A percentile compares a stretch with the other conserved stretches of the same genome.
Conservation (phyloP, 1,284 basidiomycete species). For the Ustilago hordei region DNA sequence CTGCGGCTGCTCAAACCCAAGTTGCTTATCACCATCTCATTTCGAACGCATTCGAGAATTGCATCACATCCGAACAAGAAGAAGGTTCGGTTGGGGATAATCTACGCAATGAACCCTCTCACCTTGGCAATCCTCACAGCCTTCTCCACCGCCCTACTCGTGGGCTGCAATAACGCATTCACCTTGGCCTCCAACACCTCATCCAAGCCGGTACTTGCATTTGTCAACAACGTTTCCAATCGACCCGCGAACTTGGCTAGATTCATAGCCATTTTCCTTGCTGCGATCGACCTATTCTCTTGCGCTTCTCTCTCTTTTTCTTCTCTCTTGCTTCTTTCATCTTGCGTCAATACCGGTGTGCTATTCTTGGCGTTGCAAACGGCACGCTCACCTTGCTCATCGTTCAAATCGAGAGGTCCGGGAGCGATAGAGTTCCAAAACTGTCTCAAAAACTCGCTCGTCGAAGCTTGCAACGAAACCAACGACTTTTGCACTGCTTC, state of each 20-base stretch:
- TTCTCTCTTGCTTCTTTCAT: constrained; percentile 11
- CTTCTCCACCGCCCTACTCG: constrained; percentile 20
- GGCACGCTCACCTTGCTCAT: background rate
- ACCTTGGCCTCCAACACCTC: constrained; percentile 20
- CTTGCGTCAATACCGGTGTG: background rate
- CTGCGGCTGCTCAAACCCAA: too few species aligned
- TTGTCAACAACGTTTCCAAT: constrained; percentile 14
- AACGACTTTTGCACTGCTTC: constrained; percentile 82
- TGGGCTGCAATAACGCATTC: constrained; percentile 12
- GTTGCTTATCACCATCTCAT: too few species aligned
- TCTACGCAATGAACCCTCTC: constrained; percentile 13
- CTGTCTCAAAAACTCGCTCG: constrained; percentile 94
- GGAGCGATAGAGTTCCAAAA: constrained; percentile 93
- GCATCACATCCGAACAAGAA: too few species aligned
- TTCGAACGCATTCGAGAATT: too few species aligned
- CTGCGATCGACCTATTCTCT: constrained; percentile 15
- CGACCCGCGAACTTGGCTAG: constrained; percentile 12
- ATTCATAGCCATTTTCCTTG: constrained; percentile 41
- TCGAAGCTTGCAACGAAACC: constrained; percentile 87
- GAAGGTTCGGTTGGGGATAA: too few species aligned
- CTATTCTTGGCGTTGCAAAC: constrained; percentile 7
- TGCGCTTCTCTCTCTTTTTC: constrained; percentile 25
- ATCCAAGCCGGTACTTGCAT: constrained; percentile 17
- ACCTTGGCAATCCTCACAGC: constrained; percentile 18
- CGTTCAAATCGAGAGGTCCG: constrained; percentile 4